Percentiles rank a stretch among this genome's conserved stretches.
Conservation (phyloP, 78 protist species). For the Speleostelium caveatum region DNA sequence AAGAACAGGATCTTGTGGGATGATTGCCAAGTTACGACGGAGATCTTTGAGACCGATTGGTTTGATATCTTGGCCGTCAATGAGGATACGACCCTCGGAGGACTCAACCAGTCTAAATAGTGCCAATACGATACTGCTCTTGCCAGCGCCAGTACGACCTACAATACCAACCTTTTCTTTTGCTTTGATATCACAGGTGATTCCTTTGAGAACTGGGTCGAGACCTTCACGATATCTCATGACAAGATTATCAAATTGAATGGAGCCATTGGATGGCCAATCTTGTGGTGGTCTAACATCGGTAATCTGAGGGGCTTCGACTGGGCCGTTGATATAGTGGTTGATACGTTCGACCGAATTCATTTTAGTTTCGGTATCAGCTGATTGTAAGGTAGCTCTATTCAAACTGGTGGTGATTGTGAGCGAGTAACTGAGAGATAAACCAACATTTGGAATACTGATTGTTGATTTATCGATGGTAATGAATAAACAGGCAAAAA, state of each 20-base stretch:
- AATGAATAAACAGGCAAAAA: conserved; percentile 57
- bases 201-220: conserved; percentile 81
- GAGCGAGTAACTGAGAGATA: conserved; percentile 74
- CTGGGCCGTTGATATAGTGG: conserved; percentile 45
- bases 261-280: conserved; percentile 66
- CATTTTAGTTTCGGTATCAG: conserved; percentile 72
- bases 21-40: conserved; percentile 83
- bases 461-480: neutral
- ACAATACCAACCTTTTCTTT: conserved; percentile 94
- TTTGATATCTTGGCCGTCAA: conserved; percentile 82
- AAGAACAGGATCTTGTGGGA: conserved; percentile 95
- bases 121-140: conserved; percentile 85
- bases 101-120: conserved; percentile 91
- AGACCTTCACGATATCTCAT: conserved; percentile 89
- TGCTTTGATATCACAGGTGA: conserved; percentile 65
- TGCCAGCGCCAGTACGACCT: conserved; percentile 98
- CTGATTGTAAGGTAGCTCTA: conserved; percentile 32
- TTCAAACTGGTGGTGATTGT: conserved; percentile 23
- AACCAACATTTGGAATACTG: conserved; percentile 73
- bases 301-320: conserved; percentile 30
- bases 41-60: conserved; percentile 75
- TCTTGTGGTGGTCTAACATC: conserved; percentile 21
- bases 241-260: conserved; percentile 39
- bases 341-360: conserved; percentile 81
- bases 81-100: conserved; percentile 70